These are phyloP conservation scores for Chamaecrista fasciculata DNA, from an alignment of 306 rosid genomes.

Conservation along the genomic window DNA sequence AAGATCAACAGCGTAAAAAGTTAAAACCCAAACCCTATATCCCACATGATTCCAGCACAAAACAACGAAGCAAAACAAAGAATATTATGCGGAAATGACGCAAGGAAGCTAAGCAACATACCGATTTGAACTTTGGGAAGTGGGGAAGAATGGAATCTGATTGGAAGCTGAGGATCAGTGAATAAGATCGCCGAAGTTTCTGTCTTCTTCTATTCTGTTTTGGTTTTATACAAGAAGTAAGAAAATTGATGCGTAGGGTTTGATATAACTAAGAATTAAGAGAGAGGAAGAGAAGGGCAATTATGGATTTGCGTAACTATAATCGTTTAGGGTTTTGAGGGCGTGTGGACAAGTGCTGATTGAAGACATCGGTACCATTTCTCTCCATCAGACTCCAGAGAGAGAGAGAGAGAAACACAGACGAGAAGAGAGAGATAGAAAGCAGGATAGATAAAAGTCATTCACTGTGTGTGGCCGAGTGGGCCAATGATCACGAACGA, in stretches of 20 bases:
- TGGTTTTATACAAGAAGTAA: neutral
- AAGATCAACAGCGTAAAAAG: constrained; percentile 30
- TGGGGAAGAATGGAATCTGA: constrained; percentile 49
- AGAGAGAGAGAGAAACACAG: constrained; percentile 18
- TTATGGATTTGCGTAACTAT: constrained; percentile 43
- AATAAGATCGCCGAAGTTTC: neutral
- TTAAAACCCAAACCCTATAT: constrained; percentile 50
- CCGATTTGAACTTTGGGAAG: constrained; percentile 40
- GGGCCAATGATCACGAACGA: neutral
- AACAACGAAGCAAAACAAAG: constrained; percentile 11
- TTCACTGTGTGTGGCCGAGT: neutral
- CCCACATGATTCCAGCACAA: constrained; percentile 31
- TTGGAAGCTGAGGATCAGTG: constrained; percentile 6
- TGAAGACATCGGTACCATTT: constrained; percentile 16
- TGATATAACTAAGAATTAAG: neutral
- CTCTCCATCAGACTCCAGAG: constrained; percentile 10
- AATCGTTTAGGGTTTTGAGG: constrained; percentile 30
- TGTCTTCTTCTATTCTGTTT: neutral
- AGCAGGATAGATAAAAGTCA: neutral
- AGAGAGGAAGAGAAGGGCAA: constrained; percentile 36
- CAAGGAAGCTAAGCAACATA: constrained; percentile 37
- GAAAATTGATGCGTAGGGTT: neutral
- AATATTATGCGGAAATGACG: neutral
- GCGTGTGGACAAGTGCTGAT: constrained; percentile 17
- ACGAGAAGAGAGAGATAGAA: neutral